Evolutionary conservation across 192 early-diverging fungal genomes (phyloP).

Genomic region (Linnemannia exigua): DNA sequence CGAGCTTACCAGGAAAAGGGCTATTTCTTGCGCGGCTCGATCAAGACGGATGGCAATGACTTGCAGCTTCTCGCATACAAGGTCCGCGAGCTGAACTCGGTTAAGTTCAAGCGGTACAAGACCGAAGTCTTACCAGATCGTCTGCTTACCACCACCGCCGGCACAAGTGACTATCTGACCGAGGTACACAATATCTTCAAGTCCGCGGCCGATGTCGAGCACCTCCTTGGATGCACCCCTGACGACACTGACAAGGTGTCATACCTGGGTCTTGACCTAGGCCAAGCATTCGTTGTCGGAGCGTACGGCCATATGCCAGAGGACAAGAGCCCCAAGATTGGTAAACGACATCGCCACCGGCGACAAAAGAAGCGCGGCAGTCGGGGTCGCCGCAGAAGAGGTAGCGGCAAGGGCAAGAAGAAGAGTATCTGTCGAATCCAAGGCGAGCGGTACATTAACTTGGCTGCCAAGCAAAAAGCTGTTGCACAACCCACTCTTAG

Average conservation of each 20-base stretch:
- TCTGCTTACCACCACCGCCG: slow-evolving; percentile 25
- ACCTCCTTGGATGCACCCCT: slow-evolving; percentile 11
- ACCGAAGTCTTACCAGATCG: slow-evolving; percentile 13
- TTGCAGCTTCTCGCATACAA: slow-evolving; percentile 27
- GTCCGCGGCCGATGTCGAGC: slow-evolving; percentile 10
- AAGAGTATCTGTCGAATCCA: not conserved
- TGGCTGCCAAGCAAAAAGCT: slow-evolving; percentile 33
- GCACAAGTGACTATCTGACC: slow-evolving; percentile 12
- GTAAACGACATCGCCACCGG: slow-evolving; percentile 10
- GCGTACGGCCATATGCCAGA: slow-evolving; percentile 3
- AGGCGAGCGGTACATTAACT: slow-evolving; percentile 16
- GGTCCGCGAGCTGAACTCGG: slow-evolving; percentile 21
- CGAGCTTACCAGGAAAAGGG: slow-evolving; percentile 27
- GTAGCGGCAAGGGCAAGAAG: slow-evolving; percentile 20
- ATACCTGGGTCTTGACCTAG: slow-evolving; percentile 6
- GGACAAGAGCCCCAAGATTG: slow-evolving; percentile 26
- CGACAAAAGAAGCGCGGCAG: slow-evolving; percentile 17
- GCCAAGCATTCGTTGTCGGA: slow-evolving; percentile 21
- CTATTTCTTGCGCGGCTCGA: slow-evolving; percentile 24
- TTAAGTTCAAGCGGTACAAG: slow-evolving; percentile 25
- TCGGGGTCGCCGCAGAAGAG: slow-evolving; percentile 17
- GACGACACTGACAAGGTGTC: slow-evolving; percentile 11
- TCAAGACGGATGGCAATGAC: slow-evolving; percentile 24
- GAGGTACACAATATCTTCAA: slow-evolving; percentile 31
- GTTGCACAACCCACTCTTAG: slow-evolving; percentile 18